These are phyloP conservation scores for Pluteus cervinus DNA, from an alignment of 768 basidiomycete genomes.

Conservation along the genomic window DNA sequence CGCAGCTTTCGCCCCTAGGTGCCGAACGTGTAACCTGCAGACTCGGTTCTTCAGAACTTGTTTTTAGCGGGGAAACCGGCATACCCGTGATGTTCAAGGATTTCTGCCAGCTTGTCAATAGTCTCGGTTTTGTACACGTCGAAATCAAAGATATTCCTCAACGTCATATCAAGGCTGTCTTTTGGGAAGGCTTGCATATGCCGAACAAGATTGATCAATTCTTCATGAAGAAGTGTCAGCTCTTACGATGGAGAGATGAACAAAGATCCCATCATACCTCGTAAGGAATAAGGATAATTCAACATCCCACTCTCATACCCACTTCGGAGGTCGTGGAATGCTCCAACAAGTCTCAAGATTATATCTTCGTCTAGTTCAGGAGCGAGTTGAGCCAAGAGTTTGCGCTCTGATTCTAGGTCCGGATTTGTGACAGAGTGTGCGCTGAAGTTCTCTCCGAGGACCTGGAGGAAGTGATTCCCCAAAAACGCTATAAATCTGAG, in stretches of 20 bases:
- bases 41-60: not conserved
- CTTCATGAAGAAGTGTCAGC: constrained; percentile 21
- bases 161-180: constrained; percentile 50
- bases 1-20: constrained; percentile 53
- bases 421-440: constrained; percentile 63
- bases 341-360: constrained; percentile 51
- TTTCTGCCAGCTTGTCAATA: constrained; percentile 52
- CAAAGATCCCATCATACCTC: constrained; percentile 34
- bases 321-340: constrained; percentile 56
- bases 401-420: constrained; percentile 59
- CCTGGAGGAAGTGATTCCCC: constrained; percentile 68
- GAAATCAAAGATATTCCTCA: constrained; percentile 67
- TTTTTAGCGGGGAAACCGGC: constrained; percentile 4
- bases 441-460: constrained; percentile 65
- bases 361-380: constrained; percentile 51
- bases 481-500: constrained; percentile 49
- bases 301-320: constrained; percentile 53
- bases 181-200: constrained; percentile 58
- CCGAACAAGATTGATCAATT: constrained; percentile 59
- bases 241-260: not conserved
- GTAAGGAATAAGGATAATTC: constrained; percentile 62
- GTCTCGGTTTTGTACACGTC: constrained; percentile 64
- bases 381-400: constrained; percentile 52
- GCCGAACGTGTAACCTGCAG: constrained; percentile 42
- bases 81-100: constrained; percentile 57